Percentiles rank a stretch among this genome's conserved stretches.
Evolutionary conservation across 2,329 filamentous ascomycete genomes (phyloP).

Genomic region (Xylaria sp.): DNA sequence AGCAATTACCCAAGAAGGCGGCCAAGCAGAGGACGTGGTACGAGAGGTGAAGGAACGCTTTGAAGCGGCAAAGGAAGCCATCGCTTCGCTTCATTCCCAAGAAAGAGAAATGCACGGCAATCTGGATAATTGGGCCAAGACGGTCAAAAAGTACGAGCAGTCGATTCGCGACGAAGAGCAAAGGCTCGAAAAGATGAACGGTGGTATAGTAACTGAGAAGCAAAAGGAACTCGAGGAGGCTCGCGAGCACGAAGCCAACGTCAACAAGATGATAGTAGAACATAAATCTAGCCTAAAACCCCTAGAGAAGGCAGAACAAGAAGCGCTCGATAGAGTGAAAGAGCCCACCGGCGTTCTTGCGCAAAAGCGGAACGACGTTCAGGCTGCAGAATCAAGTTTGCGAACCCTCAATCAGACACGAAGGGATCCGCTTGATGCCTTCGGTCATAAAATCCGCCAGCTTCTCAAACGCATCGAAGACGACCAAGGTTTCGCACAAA

Average conservation of each 20-base stretch:
- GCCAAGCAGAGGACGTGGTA: conserved; percentile 52
- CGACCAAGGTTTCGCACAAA: conserved; percentile 71
- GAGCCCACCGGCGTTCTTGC: conserved; percentile 42
- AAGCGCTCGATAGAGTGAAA: conserved; percentile 36
- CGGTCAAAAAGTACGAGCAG: conserved; percentile 51
- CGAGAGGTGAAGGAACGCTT: conserved; percentile 57
- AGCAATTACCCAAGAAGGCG: conserved; percentile 52
- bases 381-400: conserved; percentile 57
- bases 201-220: conserved; percentile 70
- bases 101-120: conserved; percentile 69
- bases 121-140: conserved; percentile 58
- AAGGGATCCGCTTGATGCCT: conserved; percentile 67
- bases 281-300: conserved; percentile 34
- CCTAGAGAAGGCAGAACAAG: conserved; percentile 39
- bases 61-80: conserved; percentile 58
- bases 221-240: conserved; percentile 64
- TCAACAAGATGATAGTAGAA: conserved; percentile 42
- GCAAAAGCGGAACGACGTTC: conserved; percentile 60
- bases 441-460: conserved; percentile 63
- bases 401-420: conserved; percentile 60
- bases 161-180: conserved; percentile 62
- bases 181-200: conserved; percentile 70
- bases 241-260: conserved; percentile 54
- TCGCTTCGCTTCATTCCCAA: conserved; percentile 62
- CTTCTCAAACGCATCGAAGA: conserved; percentile 72